Evolutionary conservation across 1,139 yeast species (phyloP).

Genomic region (Zygoascus sp.): DNA sequence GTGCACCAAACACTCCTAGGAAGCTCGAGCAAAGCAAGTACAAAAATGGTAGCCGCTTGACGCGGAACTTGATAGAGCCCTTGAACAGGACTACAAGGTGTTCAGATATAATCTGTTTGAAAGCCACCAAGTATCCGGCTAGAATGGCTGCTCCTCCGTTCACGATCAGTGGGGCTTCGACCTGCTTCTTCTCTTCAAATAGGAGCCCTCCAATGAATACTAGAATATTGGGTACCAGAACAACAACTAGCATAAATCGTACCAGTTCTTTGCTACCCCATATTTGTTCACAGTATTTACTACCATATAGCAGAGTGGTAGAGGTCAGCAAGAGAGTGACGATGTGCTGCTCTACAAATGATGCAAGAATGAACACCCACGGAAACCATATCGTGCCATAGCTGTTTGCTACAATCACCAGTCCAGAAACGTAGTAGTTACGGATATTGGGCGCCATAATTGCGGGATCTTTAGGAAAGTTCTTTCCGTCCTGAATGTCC

Average conservation of each 20-base stretch:
- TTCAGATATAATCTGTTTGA: slow-evolving; percentile 86
- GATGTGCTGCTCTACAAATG: slow-evolving; percentile 63
- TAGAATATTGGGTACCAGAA: slow-evolving; percentile 51
- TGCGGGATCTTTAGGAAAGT: slow-evolving; percentile 19
- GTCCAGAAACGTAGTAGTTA: slow-evolving; percentile 50
- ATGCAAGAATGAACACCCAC: slow-evolving; percentile 68
- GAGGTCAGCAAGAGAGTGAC: slow-evolving; percentile 49
- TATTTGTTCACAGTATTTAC: slow-evolving; percentile 47
- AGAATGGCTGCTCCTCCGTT: slow-evolving; percentile 74
- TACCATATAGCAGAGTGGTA: slow-evolving; percentile 50
- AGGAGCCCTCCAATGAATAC: slow-evolving; percentile 18
- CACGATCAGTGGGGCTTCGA: slow-evolving; percentile 27
- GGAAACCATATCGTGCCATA: slow-evolving; percentile 51
- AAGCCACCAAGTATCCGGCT: slow-evolving; percentile 75
- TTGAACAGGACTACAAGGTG: slow-evolving; percentile 68
- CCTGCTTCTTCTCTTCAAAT: slow-evolving; percentile 11
- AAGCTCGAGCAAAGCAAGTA: slow-evolving; percentile 38
- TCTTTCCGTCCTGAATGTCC: slow-evolving; percentile 16
- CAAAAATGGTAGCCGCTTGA: slow-evolving; percentile 66
- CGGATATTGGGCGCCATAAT: slow-evolving; percentile 18
- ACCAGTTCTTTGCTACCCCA: slow-evolving; percentile 61
- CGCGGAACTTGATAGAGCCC: slow-evolving; percentile 60
- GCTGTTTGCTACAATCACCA: slow-evolving; percentile 66
- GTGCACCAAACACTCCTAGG: slow-evolving; percentile 22
- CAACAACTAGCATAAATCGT: slow-evolving; percentile 53